Base-by-base conservation (phyloP, 202 grass and related monocot genomes). In the Tripidium arundinaceum region DNA sequence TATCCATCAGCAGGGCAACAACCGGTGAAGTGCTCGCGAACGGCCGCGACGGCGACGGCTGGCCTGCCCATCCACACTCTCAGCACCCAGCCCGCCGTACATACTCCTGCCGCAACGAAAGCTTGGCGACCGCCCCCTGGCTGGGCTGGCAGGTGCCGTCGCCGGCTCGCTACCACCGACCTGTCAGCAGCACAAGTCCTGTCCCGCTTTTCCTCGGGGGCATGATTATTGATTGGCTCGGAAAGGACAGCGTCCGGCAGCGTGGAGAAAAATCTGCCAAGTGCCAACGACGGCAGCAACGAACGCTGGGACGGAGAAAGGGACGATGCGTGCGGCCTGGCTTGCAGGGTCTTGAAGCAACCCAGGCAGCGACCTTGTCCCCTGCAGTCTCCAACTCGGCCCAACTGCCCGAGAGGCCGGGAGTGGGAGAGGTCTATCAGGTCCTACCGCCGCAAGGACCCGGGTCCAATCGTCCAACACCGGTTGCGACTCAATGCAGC, bases 391-490 rank as follows among this genome's bases (percentile, higher is more conserved):
- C 70, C 70, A 38, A 28, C 41, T 61, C 39, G 1, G 46, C 29
- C 29, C 29, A 31, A 31, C 29, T n/a, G n/a, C 29, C 29, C 29
- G 29, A 31, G 29, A 31, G 29, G 29, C 29, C n/a, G n/a, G n/a
- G n/a, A n/a, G n/a, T n/a, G n/a, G n/a, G 29, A 31, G 29, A 31
- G 29, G n/a, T n/a, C n/a, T n/a, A n/a, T n/a, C n/a, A n/a, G n/a
- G n/a, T n/a, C n/a, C n/a, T n/a, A n/a, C n/a, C n/a, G n/a, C n/a
- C n/a, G n/a, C n/a, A n/a, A n/a, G 29, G 85, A 82, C 85, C 2
- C 73, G 45, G 73, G 85, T 72, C 72, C 72, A 71, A 57, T 16
- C 31, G n/a, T 65, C 69, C 58, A 50, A 47, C 69, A 2, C 10
- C 27, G 25, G 1, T 19, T 9, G n/a, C 26, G 2, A 26, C 16